Conservation (phyloP, 1,284 basidiomycete species). For the Waitea zeae region DNA sequence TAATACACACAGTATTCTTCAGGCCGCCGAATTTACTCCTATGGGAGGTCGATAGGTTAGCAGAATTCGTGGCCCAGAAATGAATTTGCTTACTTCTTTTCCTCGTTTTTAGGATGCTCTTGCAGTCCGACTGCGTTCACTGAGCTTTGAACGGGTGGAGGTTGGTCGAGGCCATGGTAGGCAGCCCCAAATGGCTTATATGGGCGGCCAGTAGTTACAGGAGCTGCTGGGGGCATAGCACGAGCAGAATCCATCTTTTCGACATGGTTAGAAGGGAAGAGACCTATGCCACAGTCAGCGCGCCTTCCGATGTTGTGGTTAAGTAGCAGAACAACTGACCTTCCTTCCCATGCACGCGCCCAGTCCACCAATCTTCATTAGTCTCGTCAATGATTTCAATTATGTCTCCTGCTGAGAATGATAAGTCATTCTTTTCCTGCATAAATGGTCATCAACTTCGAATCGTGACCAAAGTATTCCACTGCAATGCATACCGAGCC, state of each 20-base stretch:
- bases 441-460: too few relatives aligned
- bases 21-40: conserved; percentile 34
- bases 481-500: conserved; percentile 26
- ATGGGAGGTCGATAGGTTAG: too few relatives aligned
- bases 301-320: conserved; percentile 20
- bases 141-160: background rate
- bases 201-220: conserved; percentile 5
- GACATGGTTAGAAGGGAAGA: conserved; percentile 49
- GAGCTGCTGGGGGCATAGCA: background rate
- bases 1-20: conserved; percentile 29
- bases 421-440: conserved; percentile 40
- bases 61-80: background rate
- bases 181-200: conserved; percentile 8
- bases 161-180: conserved; percentile 7
- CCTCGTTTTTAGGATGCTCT: background rate
- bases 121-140: background rate
- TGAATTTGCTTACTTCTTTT: background rate
- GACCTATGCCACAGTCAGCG: too few relatives aligned
- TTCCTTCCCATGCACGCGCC: conserved; percentile 9
- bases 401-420: conserved; percentile 30
- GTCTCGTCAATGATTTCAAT: conserved; percentile 37
- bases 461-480: background rate
- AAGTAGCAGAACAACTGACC: background rate
- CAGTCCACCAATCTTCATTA: conserved; percentile 43
- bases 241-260: conserved; percentile 15